phyloP scores from a whole-genome alignment of 257 asterid genomes.

The Cordia subcordata region DNA sequence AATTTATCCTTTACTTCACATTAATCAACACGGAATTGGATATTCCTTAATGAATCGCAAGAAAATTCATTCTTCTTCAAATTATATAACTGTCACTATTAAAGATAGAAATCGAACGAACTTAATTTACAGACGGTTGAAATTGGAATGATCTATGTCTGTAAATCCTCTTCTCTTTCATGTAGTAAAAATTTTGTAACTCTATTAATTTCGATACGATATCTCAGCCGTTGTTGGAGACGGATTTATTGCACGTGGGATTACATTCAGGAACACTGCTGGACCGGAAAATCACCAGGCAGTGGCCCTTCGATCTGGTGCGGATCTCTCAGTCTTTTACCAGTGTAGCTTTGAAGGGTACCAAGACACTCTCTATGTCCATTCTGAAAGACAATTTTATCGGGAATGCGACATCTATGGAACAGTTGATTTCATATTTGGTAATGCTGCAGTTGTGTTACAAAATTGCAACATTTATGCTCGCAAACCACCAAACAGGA shows the following conservation, averaged over 20 bases:
- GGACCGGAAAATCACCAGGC: conserved; percentile 75
- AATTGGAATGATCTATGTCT: too few relatives aligned
- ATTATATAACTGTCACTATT: too few relatives aligned
- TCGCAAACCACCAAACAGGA: conserved; percentile 57
- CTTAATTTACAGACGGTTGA: too few relatives aligned
- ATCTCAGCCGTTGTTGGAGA: conserved; percentile 67
- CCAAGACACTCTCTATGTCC: conserved; percentile 82
- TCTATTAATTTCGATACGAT: too few relatives aligned
- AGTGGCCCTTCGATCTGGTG: conserved; percentile 74
- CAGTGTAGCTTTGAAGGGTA: conserved; percentile 85
- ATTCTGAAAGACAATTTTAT: conserved; percentile 64
- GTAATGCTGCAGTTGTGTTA: conserved; percentile 78
- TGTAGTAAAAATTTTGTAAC: too few relatives aligned
- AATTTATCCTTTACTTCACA: too few relatives aligned
- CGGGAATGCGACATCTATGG: conserved; percentile 74
- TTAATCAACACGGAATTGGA: not conserved
- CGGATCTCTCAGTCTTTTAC: conserved; percentile 71
- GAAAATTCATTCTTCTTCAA: not conserved
- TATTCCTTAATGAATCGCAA: not conserved
- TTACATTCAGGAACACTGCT: conserved; percentile 78
- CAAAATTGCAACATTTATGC: conserved; percentile 74
- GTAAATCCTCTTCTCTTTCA: too few relatives aligned
- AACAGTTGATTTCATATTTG: conserved; percentile 82
- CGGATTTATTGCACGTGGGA: conserved; percentile 69
- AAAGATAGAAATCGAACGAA: too few relatives aligned